These are phyloP conservation scores for Penstemon newberryi DNA, from an alignment of 257 asterid species.

Conservation along the genomic window DNA sequence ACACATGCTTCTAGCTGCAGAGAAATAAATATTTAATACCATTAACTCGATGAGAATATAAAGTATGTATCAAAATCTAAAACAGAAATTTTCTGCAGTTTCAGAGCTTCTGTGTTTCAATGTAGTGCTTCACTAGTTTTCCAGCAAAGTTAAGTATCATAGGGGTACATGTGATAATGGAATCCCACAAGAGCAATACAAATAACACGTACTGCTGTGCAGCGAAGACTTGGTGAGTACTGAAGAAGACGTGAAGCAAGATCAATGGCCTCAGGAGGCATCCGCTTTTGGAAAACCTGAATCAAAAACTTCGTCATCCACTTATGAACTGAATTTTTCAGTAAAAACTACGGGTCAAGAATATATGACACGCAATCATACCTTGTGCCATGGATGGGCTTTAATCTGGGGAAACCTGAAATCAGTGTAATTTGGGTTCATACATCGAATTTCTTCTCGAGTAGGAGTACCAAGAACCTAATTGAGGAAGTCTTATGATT, in stretches of 20 bases:
- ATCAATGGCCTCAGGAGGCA: conserved; percentile 98
- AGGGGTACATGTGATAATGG: neutral
- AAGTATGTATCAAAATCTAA: neutral
- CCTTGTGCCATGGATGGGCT: conserved; percentile 98
- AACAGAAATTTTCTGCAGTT: conserved; percentile 2
- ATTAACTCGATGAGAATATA: neutral
- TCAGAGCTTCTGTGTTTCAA: neutral
- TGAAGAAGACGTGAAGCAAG: conserved; percentile 90
- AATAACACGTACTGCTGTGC: conserved; percentile 65
- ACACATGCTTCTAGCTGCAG: conserved; percentile 89
- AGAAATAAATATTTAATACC: neutral
- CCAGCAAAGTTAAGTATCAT: neutral
- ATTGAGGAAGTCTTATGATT: conserved; percentile 23
- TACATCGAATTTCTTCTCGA: conserved; percentile 89
- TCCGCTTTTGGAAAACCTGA: conserved; percentile 85
- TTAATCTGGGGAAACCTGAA: conserved; percentile 90
- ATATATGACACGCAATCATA: conserved; percentile 26
- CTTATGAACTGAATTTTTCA: conserved; percentile 5
- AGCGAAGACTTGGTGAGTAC: conserved; percentile 92
- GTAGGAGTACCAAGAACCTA: conserved; percentile 98
- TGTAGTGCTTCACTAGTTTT: neutral
- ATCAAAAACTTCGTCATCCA: conserved; percentile 28
- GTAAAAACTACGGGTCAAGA: neutral
- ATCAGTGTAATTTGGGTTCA: conserved; percentile 89
- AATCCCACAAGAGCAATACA: conserved; percentile 3